phyloP scores from a whole-genome alignment of 768 basidiomycete genomes.

The Calocybe gangraenosa region DNA sequence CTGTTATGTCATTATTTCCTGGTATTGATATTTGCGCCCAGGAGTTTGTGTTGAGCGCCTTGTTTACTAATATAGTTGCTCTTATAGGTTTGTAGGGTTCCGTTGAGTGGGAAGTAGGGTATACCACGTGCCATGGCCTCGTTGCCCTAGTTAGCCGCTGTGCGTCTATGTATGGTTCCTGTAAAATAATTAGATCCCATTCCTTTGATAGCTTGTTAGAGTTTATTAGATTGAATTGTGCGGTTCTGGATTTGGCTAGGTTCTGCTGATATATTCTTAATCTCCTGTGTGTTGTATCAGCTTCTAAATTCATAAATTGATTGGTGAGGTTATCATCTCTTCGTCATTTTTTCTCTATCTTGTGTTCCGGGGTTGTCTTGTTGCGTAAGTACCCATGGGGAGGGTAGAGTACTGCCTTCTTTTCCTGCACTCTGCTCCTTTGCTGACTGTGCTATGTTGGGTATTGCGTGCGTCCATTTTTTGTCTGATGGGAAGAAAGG shows the following conservation, averaged over 20 bases:
- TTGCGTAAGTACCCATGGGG: too few relatives aligned
- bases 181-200: constrained; percentile 1
- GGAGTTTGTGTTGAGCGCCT: background rate
- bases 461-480: background rate
- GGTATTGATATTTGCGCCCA: background rate
- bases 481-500: constrained; percentile 14
- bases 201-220: background rate
- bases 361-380: too few relatives aligned
- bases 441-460: background rate
- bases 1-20: background rate
- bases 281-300: background rate
- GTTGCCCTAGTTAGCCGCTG: background rate
- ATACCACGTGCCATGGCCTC: background rate
- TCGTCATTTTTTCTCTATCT: too few relatives aligned
- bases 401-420: too few relatives aligned
- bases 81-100: background rate
- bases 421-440: too few relatives aligned
- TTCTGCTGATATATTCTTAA: background rate
- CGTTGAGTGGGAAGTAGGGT: background rate
- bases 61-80: constrained; percentile 1
- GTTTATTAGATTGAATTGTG: constrained; percentile 1
- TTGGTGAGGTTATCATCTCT: background rate
- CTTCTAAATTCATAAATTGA: background rate
- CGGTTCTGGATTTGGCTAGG: background rate
- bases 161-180: background rate